Base-by-base conservation (phyloP, 306 rosid genomes). In the Betula pendula region DNA sequence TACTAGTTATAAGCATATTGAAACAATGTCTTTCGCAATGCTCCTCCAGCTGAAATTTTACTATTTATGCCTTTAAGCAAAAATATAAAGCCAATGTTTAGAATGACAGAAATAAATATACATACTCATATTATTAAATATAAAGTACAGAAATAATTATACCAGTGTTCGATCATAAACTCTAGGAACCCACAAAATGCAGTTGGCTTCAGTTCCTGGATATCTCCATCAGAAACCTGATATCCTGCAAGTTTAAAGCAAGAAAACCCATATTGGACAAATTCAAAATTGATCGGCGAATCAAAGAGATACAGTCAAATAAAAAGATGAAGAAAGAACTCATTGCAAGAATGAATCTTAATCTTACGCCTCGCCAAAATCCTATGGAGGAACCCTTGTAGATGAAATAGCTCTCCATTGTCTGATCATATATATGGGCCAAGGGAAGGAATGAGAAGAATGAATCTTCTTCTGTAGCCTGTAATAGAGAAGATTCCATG, bases 151-250 rank as follows among this genome's bases (percentile, higher is more conserved):
- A 48, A 62, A 67, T 42, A 19, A 6, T 55, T 17, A 62, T 85
- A 93, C 97, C 97, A 0, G 84, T 20, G 70, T 83, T 35, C 93
- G 92, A 80, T 94, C 98, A 52, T 82, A 92, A 75, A 94, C 93
- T 78, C 98, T 87, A 74, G 98, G 97, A 58, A 94, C 98, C 94
- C 97, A 76, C 91, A 94, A 80, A 92, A 94, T 55, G 90, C 74
- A 55, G 93, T 86, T 75, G 98, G 98, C 81, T 82, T 89, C 77
- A 90, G 85, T 60, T 86, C 85, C 78, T 90, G 96, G 72, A 94
- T 72, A 72, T 94, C 98, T 92, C 97, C 90, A 92, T 80, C 73
- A 94, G 79, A 80, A 88, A 92, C 74, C 96, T 88, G 45, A 94
- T 79, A 81, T 94, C 98, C 98, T 94, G 84, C 47, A 77, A 66